Percentiles rank a stretch among this genome's conserved stretches.
Conservation (phyloP, 768 basidiomycete genomes). For the Phylloporus arenicola region DNA sequence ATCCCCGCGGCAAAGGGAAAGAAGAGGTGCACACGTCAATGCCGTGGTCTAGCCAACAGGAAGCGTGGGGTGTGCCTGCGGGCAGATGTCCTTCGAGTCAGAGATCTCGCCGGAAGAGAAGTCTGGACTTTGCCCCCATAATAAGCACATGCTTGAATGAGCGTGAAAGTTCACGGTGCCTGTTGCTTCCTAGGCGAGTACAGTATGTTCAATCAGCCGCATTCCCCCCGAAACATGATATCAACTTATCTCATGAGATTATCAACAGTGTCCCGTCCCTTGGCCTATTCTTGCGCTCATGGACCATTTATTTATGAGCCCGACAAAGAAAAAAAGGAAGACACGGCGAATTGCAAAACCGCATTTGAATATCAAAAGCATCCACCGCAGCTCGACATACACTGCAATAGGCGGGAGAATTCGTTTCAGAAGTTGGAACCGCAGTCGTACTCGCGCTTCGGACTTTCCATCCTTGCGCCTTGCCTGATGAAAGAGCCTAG, state of each 20-base stretch:
- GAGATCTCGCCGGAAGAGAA: not conserved
- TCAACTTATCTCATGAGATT: not conserved
- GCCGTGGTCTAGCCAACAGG: not conserved
- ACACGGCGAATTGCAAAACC: slow-evolving; percentile 3
- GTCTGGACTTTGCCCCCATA: not conserved
- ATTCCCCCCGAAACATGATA: not conserved
- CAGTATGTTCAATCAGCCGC: not conserved
- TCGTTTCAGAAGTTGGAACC: slow-evolving; percentile 12
- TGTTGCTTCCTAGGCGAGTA: not conserved
- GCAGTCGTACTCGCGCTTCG: not conserved
- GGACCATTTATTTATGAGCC: not conserved
- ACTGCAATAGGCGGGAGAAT: not conserved
- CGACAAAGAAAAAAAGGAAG: slow-evolving; percentile 1
- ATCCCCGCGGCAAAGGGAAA: slow-evolving; percentile 3
- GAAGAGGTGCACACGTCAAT: not conserved
- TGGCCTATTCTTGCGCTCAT: not conserved
- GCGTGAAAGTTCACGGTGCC: slow-evolving; percentile 11
- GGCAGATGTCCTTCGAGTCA: not conserved
- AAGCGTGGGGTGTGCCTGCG: not conserved
- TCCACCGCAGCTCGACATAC: not conserved
- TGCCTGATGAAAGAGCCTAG: not conserved
- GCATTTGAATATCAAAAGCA: slow-evolving; percentile 1
- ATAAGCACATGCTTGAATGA: not conserved
- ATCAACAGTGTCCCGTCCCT: not conserved
- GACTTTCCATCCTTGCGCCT: not conserved